These are phyloP conservation scores for Discostella pseudostelligera DNA, from an alignment of 108 stramenopile species.

Conservation along the genomic window DNA sequence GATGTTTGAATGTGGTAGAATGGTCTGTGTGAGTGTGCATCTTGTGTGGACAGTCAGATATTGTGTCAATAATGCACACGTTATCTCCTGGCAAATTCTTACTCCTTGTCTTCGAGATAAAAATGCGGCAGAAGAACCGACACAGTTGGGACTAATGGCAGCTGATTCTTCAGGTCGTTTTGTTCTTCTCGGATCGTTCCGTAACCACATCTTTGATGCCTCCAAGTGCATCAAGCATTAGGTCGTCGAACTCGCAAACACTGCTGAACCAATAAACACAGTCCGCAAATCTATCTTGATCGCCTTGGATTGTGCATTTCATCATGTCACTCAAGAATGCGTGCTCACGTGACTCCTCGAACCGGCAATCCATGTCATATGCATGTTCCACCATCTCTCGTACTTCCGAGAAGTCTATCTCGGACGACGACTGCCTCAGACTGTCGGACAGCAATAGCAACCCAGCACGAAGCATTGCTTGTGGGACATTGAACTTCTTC, in stretches of 20 bases:
- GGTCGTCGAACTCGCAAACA: constrained; percentile 22
- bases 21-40: too few relatives aligned
- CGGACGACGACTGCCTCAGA: constrained; percentile 5
- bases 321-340: constrained; percentile 28
- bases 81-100: too few relatives aligned
- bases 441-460: constrained; percentile 20
- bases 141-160: background rate
- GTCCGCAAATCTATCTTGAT: constrained; percentile 30
- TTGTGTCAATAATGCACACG: too few relatives aligned
- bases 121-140: too few relatives aligned
- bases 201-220: constrained; percentile 6
- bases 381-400: constrained; percentile 14
- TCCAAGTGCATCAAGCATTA: constrained; percentile 23
- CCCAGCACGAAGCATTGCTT: constrained; percentile 8
- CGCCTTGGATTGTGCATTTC: constrained; percentile 7
- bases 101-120: too few relatives aligned
- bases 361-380: constrained; percentile 21
- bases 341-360: constrained; percentile 30
- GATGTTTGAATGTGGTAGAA: background rate
- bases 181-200: background rate
- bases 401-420: constrained; percentile 9
- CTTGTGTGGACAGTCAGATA: too few relatives aligned
- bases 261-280: constrained; percentile 21
- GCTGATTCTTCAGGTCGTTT: background rate
- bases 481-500: constrained; percentile 26